Percentiles rank a stretch among this genome's conserved stretches.
Conservation (phyloP, 352 stramenopile genomes). For the Pythium chondricola region DNA sequence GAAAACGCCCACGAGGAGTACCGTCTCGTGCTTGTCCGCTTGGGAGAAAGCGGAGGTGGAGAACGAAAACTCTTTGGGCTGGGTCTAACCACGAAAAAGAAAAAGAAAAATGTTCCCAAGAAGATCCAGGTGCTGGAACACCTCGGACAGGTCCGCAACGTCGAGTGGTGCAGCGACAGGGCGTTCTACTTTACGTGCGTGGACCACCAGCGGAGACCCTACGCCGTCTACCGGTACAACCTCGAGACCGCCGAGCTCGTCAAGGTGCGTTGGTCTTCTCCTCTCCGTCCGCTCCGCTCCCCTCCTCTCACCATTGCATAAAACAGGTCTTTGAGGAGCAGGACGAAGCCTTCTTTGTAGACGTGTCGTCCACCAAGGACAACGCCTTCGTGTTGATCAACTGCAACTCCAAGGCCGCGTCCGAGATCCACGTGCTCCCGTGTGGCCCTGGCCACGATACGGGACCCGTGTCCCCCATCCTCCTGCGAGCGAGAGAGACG, state of each 20-base stretch:
- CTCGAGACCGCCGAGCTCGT: constrained; percentile 33
- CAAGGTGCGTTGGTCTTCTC: constrained; percentile 31
- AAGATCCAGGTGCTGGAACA: constrained; percentile 28
- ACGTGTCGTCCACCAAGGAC: constrained; percentile 84
- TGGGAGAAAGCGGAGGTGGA: neutral
- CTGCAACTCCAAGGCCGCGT: constrained; percentile 83
- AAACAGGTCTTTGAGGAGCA: constrained; percentile 67
- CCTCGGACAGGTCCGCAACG: constrained; percentile 51
- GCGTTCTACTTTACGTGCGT: constrained; percentile 77
- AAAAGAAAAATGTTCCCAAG: constrained; percentile 26
- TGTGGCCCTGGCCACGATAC: neutral
- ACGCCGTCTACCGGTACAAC: constrained; percentile 61
- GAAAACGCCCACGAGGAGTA: constrained; percentile 69
- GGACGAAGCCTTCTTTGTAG: constrained; percentile 75
- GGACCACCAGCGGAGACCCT: constrained; percentile 55
- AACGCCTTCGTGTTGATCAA: constrained; percentile 76
- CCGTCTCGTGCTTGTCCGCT: constrained; percentile 29
- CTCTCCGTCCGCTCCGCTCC: neutral
- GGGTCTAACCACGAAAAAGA: neutral
- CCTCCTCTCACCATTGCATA: neutral
- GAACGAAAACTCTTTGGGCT: neutral
- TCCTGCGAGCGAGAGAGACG: constrained; percentile 42
- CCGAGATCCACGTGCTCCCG: constrained; percentile 65
- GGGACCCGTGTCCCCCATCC: neutral
- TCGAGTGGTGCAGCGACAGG: constrained; percentile 49